Percentiles rank a stretch among this genome's conserved stretches.
These are phyloP conservation scores for Citropsis articulata DNA, from an alignment of 345 rosid species.

Conservation along the genomic window DNA sequence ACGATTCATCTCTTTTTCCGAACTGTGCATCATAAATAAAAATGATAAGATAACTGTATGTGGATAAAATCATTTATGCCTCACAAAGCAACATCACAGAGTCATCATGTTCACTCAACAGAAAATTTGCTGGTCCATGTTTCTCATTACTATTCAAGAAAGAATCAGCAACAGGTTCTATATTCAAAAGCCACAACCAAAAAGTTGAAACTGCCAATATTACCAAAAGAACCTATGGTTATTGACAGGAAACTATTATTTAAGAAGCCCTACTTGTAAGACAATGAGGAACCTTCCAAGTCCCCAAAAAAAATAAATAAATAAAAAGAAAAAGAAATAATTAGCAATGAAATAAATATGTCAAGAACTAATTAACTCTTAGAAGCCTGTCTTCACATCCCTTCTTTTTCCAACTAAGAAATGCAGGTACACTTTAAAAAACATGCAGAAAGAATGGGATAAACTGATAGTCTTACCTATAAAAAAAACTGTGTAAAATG, in stretches of 20 bases:
- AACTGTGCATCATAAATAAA: conserved; percentile 38
- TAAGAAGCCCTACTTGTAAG: not conserved
- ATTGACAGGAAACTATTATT: not conserved
- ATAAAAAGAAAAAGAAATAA: not conserved
- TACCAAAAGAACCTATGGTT: not conserved
- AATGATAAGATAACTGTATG: not conserved
- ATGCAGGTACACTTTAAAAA: not conserved
- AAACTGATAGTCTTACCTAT: not conserved
- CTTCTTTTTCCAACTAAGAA: not conserved
- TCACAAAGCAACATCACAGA: not conserved
- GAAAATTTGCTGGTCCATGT: not conserved
- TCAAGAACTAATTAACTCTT: not conserved
- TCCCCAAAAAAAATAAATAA: not conserved
- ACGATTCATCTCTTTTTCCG: conserved; percentile 94
- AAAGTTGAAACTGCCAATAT: not conserved
- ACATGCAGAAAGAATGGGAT: not conserved
- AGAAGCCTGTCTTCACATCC: not conserved
- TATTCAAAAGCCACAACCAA: not conserved
- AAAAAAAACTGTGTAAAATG: not conserved
- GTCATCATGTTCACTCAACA: not conserved
- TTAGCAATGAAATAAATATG: not conserved
- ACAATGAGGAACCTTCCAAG: not conserved
- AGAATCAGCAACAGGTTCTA: not conserved
- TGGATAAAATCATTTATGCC: not conserved
- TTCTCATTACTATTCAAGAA: not conserved